Percentiles rank a stretch among this genome's conserved stretches.
These are phyloP conservation scores for Phycomyces blakesleeanus DNA, from an alignment of 192 early-diverging fungal genomes.

Conservation along the genomic window DNA sequence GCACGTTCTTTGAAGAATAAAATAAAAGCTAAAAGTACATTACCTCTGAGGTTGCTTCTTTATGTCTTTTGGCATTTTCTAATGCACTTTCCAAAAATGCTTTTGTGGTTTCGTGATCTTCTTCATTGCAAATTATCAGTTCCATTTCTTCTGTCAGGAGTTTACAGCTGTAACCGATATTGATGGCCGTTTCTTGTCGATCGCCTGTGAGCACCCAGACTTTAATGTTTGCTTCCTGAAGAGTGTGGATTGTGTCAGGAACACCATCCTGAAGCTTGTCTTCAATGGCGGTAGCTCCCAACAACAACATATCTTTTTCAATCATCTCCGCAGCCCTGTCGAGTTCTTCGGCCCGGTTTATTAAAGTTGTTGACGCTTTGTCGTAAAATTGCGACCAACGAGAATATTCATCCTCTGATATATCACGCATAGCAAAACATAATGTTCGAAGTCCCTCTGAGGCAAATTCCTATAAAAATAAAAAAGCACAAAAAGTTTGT, in stretches of 20 bases:
- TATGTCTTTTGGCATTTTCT: conserved; percentile 50
- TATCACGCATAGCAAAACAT: conserved; percentile 84
- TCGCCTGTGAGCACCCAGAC: conserved; percentile 97
- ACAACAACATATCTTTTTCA: conserved; percentile 78
- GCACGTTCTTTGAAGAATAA: too few species aligned
- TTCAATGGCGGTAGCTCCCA: conserved; percentile 96
- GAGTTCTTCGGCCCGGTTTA: conserved; percentile 75
- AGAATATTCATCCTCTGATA: conserved; percentile 77
- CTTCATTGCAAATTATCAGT: conserved; percentile 82
- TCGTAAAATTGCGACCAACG: conserved; percentile 76
- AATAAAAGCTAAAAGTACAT: too few species aligned
- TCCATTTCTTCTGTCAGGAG: conserved; percentile 92
- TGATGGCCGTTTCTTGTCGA: conserved; percentile 95
- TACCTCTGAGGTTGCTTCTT: conserved; percentile 17
- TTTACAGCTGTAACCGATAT: conserved; percentile 92
- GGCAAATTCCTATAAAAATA: conserved; percentile 55
- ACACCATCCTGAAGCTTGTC: conserved; percentile 95
- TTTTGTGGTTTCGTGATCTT: conserved; percentile 80
- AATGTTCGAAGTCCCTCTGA: conserved; percentile 89
- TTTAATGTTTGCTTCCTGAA: conserved; percentile 88
- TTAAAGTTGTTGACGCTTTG: conserved; percentile 79
- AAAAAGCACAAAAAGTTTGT: neutral
- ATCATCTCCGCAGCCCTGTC: conserved; percentile 87
- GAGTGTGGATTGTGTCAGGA: conserved; percentile 91
- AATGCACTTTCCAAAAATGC: conserved; percentile 80